Evolutionary conservation across 208 protist genomes (phyloP).

Genomic region (Strigomonas culicis): DNA sequence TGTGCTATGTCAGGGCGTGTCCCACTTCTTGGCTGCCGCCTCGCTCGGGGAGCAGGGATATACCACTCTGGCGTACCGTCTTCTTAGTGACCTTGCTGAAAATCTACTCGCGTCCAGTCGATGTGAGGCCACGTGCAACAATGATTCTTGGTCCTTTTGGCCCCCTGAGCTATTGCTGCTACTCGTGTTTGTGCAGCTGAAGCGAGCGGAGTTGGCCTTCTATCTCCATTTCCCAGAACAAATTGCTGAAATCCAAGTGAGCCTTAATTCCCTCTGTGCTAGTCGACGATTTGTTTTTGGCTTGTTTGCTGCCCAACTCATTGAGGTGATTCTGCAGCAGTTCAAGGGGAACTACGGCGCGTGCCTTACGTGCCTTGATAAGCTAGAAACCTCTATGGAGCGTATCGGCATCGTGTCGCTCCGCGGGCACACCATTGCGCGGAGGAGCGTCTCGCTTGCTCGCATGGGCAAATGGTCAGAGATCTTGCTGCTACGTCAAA

Average conservation of each 20-base stretch:
- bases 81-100: conserved; percentile 33
- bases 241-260: conserved; percentile 19
- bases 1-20: conserved; percentile 48
- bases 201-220: conserved; percentile 44
- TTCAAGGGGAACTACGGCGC: conserved; percentile 30
- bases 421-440: conserved; percentile 10
- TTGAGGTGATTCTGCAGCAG: conserved; percentile 39
- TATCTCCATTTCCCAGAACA: conserved; percentile 45
- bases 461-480: not conserved
- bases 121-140: not conserved
- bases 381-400: conserved; percentile 24
- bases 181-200: conserved; percentile 48
- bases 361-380: conserved; percentile 21
- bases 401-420: conserved; percentile 40
- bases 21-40: conserved; percentile 44
- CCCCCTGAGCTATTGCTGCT: conserved; percentile 73
- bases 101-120: conserved; percentile 17
- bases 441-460: conserved; percentile 3
- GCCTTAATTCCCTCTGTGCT: conserved; percentile 37
- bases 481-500: not conserved
- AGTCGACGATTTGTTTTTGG: conserved; percentile 56
- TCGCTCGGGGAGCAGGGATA: conserved; percentile 40
- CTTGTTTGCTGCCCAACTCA: conserved; percentile 47
- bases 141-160: conserved; percentile 23
- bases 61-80: conserved; percentile 52